Percentiles rank a stretch among this genome's conserved stretches.
Conservation (phyloP, 352 stramenopile genomes). For the Phytophthora boehmeriae region DNA sequence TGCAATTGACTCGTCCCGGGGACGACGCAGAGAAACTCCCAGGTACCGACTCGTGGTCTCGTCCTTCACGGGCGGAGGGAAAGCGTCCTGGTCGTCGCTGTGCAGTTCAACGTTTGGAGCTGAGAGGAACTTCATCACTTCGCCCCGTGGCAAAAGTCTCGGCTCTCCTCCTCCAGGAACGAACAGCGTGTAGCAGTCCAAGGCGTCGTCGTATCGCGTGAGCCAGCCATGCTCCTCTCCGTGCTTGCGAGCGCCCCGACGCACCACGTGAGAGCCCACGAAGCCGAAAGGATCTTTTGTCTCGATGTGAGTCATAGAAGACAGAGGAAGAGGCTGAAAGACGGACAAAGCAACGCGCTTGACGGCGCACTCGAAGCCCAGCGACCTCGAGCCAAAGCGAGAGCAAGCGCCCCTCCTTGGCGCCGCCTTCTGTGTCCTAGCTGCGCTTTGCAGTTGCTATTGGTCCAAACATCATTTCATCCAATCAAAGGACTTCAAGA, state of each 20-base stretch:
- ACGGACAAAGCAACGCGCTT: no score
- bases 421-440: no score
- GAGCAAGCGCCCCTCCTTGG: no score
- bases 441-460: no score
- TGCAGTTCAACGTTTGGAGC: constrained; percentile 59
- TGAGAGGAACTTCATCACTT: constrained; percentile 71
- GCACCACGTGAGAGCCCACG: constrained; percentile 65
- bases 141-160: constrained; percentile 43
- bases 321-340: no score
- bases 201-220: constrained; percentile 64
- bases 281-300: constrained; percentile 71
- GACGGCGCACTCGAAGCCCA: neutral
- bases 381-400: no score
- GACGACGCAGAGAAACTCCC: constrained; percentile 39
- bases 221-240: constrained; percentile 64
- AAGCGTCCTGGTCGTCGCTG: constrained; percentile 49
- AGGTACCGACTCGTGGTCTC: constrained; percentile 56
- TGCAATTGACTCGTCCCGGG: constrained; percentile 12
- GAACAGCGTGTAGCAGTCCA: constrained; percentile 77
- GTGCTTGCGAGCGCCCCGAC: constrained; percentile 21
- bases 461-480: no score
- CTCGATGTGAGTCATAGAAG: constrained; percentile 40
- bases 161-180: constrained; percentile 43
- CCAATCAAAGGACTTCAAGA: no score
- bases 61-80: constrained; percentile 59